Conservation (phyloP, 495 filamentous ascomycete species). For the Aspergillus bridgeri region DNA sequence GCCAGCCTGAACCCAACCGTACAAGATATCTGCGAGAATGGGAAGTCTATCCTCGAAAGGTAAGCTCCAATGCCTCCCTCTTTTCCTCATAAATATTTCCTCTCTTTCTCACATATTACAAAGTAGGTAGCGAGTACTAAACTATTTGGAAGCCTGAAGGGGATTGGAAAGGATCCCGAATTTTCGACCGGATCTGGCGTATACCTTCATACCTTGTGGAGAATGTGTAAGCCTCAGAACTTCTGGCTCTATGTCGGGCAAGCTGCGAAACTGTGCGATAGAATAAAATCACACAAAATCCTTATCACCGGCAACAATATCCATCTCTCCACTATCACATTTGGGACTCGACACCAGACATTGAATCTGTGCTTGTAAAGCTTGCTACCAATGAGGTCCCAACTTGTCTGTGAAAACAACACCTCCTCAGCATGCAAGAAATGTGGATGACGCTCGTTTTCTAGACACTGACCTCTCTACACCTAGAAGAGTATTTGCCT, state of each 20-base stretch:
- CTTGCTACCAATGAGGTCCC: neutral
- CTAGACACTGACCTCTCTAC: slow-evolving; percentile 9
- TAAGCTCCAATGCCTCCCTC: too few relatives aligned
- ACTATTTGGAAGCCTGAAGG: slow-evolving; percentile 3
- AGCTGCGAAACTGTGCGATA: slow-evolving; percentile 4
- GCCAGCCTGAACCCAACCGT: too few relatives aligned
- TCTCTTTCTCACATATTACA: too few relatives aligned
- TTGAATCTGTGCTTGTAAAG: slow-evolving; percentile 15
- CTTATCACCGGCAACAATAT: neutral
- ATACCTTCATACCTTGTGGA: slow-evolving; percentile 11
- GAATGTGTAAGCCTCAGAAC: neutral
- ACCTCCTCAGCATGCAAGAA: slow-evolving; percentile 13
- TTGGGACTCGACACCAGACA: slow-evolving; percentile 12
- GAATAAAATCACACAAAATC: slow-evolving; percentile 11
- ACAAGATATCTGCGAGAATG: too few relatives aligned
- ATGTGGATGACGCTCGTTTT: slow-evolving; percentile 18
- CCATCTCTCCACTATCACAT: slow-evolving; percentile 14
- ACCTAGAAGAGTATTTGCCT: slow-evolving; percentile 10
- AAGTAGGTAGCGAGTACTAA: neutral
- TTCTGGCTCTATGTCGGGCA: slow-evolving; percentile 19
- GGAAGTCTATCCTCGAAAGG: too few relatives aligned
- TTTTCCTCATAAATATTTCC: too few relatives aligned
- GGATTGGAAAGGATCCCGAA: slow-evolving; percentile 1
- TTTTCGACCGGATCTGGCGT: slow-evolving; percentile 1
- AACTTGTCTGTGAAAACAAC: neutral